Conservation (phyloP, 495 filamentous ascomycete genomes). For the Amphirosellinia nigrospora region DNA sequence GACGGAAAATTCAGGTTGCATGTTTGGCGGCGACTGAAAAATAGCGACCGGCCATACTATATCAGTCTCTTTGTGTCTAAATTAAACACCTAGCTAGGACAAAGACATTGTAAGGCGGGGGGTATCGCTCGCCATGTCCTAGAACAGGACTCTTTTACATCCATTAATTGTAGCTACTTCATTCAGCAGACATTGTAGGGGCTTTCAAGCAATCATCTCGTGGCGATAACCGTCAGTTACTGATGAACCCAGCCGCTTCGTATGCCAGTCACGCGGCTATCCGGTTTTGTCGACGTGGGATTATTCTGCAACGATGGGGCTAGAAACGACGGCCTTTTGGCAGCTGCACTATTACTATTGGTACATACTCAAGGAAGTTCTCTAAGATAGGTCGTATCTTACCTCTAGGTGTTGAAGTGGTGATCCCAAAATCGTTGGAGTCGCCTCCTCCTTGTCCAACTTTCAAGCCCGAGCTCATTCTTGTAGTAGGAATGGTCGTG, state of each 20-base stretch:
- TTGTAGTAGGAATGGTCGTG: conserved; percentile 26
- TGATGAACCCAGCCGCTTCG: conserved; percentile 10
- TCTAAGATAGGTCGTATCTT: not conserved
- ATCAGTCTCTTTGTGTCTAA: not conserved
- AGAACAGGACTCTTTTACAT: not conserved
- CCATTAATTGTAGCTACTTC: not conserved
- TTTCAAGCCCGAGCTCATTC: conserved; percentile 40
- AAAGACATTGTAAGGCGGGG: conserved; percentile 1
- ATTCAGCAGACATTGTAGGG: not conserved
- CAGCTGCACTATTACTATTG: conserved; percentile 7
- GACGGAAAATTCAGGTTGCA: not conserved
- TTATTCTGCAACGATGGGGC: conserved; percentile 2
- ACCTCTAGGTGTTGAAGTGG: conserved; percentile 34
- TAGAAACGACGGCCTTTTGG: not conserved
- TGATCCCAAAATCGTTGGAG: conserved; percentile 17
- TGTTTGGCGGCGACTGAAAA: not conserved
- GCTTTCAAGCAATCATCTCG: not conserved
- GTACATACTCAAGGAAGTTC: not conserved
- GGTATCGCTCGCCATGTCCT: not conserved
- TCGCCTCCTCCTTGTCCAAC: conserved; percentile 28
- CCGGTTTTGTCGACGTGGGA: not conserved
- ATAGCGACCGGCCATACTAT: not conserved
- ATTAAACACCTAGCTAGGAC: not conserved
- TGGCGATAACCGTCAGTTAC: not conserved
- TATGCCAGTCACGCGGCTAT: not conserved